A percentile compares a stretch with the other conserved stretches of the same genome.
Conservation (phyloP, 768 basidiomycete genomes). For the Tricholoma terreum region DNA sequence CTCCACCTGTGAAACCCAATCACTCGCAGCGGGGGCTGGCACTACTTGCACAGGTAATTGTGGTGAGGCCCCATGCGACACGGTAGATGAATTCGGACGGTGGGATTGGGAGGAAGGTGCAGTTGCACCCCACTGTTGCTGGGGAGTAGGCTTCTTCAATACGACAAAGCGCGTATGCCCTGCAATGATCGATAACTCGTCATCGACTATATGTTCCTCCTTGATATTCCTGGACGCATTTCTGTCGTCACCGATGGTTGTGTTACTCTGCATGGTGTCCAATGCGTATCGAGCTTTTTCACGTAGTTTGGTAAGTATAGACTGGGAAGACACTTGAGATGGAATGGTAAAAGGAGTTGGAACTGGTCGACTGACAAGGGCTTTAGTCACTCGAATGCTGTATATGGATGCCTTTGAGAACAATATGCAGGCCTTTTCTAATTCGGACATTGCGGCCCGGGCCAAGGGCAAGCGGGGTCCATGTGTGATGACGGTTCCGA, state of each 20-base stretch:
- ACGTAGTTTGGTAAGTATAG: slow-evolving; percentile 54
- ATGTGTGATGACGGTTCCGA: slow-evolving; percentile 75
- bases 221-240: slow-evolving; percentile 52
- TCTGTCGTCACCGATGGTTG: slow-evolving; percentile 28
- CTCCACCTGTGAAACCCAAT: not conserved
- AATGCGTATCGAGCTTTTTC: slow-evolving; percentile 68
- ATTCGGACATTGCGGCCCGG: slow-evolving; percentile 60
- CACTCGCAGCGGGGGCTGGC: not conserved
- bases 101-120: slow-evolving; percentile 8
- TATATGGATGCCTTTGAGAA: slow-evolving; percentile 59
- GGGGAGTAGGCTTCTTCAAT: slow-evolving; percentile 28
- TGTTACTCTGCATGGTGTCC: slow-evolving; percentile 38
- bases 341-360: not conserved
- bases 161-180: slow-evolving; percentile 65
- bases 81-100: not conserved
- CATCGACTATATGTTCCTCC: slow-evolving; percentile 49
- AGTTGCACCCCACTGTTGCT: slow-evolving; percentile 6
- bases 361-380: slow-evolving; percentile 44
- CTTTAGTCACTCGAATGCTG: slow-evolving; percentile 62
- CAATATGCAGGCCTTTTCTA: slow-evolving; percentile 63
- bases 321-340: slow-evolving; percentile 35
- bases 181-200: slow-evolving; percentile 68
- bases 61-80: not conserved
- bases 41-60: not conserved
- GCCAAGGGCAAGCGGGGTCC: slow-evolving; percentile 70